These are phyloP conservation scores for Colletotrichum abscissum DNA, from an alignment of 2,329 filamentous ascomycete genomes.

Conservation along the genomic window DNA sequence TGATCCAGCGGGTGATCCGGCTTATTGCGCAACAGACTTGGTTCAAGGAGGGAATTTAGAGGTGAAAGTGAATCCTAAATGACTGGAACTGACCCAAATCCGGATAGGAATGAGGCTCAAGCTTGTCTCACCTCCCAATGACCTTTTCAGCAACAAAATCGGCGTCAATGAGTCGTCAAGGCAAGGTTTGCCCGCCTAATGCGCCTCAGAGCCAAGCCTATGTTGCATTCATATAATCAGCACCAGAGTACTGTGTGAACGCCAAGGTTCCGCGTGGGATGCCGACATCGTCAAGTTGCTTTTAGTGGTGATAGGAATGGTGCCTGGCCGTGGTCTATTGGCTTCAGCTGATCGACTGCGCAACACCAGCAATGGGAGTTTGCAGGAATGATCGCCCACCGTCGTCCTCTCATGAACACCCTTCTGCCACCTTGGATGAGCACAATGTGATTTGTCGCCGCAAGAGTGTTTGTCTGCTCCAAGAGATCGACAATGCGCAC, in stretches of 20 bases:
- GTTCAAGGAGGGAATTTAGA: neutral
- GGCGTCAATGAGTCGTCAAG: conserved; percentile 12
- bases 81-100: neutral
- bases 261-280: neutral
- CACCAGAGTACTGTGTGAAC: neutral
- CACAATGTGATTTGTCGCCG: neutral
- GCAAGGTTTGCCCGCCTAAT: conserved; percentile 5
- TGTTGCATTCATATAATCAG: neutral
- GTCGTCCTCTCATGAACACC: neutral
- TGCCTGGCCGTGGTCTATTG: neutral
- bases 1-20: neutral
- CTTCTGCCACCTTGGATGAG: neutral
- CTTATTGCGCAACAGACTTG: neutral
- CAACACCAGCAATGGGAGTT: neutral
- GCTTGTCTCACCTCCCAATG: neutral
- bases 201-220: neutral
- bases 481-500: neutral
- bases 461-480: neutral
- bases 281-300: neutral
- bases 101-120: conserved; percentile 2
- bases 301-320: neutral
- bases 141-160: neutral
- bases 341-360: neutral
- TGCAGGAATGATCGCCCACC: neutral
- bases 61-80: neutral